phyloP scores from a whole-genome alignment of 78 protist genomes.

The Guillardia theta region DNA sequence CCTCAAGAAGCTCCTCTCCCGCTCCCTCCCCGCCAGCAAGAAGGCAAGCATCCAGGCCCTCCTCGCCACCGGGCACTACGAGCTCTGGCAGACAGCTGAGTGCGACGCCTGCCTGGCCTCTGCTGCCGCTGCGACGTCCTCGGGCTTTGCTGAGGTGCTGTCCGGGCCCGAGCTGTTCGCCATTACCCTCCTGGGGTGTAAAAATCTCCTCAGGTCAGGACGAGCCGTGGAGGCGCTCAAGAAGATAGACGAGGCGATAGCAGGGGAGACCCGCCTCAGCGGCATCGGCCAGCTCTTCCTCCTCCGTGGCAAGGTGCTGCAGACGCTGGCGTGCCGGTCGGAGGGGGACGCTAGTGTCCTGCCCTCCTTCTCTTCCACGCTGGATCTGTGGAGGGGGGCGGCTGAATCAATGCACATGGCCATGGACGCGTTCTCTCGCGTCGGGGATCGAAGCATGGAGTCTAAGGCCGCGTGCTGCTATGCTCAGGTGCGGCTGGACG shows the following conservation, averaged over 20 bases:
- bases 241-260: neutral
- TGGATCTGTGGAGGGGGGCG: neutral
- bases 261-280: neutral
- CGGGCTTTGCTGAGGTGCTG: neutral
- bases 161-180: neutral
- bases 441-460: neutral
- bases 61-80: neutral
- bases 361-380: neutral
- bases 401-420: neutral
- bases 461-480: neutral
- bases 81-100: constrained; percentile 32
- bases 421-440: neutral
- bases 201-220: neutral
- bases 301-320: constrained; percentile 4
- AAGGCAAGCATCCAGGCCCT: neutral
- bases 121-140: neutral
- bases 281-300: neutral
- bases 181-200: neutral
- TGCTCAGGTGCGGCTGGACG: constrained; percentile 16
- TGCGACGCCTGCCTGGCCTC: constrained; percentile 17
- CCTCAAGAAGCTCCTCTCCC: neutral
- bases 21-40: neutral
- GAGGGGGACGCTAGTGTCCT: neutral
- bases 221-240: neutral
- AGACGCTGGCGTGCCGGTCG: neutral